These are phyloP conservation scores for Hebeloma cylindrosporum DNA, from an alignment of 768 basidiomycete genomes.

Conservation along the genomic window DNA sequence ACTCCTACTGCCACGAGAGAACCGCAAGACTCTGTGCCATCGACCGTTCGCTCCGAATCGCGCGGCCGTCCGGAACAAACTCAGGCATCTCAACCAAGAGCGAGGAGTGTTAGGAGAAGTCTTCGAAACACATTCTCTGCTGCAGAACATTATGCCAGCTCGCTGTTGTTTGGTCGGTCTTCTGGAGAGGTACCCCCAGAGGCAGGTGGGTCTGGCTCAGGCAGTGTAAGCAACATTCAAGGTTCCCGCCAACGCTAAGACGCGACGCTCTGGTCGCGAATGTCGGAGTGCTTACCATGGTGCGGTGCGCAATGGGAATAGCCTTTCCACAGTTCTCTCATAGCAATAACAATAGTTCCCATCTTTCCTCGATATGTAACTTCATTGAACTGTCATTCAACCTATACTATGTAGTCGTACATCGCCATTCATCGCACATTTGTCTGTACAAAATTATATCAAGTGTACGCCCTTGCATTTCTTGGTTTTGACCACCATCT, in stretches of 20 bases:
- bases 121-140: constrained; percentile 66
- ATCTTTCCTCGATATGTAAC: too few species aligned
- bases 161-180: constrained; percentile 62
- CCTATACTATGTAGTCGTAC: too few species aligned
- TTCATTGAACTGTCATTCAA: too few species aligned
- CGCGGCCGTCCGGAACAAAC: constrained; percentile 21
- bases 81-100: constrained; percentile 23
- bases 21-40: constrained; percentile 39
- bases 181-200: constrained; percentile 25
- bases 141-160: constrained; percentile 68
- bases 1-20: constrained; percentile 23
- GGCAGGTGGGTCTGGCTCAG: constrained; percentile 13
- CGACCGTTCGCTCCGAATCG: constrained; percentile 21
- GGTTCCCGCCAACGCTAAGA: constrained; percentile 3
- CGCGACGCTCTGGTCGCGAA: too few species aligned
- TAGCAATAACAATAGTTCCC: too few species aligned
- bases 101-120: constrained; percentile 62
- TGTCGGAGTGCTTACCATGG: too few species aligned
- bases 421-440: too few species aligned
- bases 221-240: constrained; percentile 1
- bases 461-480: too few species aligned
- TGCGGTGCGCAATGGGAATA: too few species aligned
- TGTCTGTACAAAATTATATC: too few species aligned
- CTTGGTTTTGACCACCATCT: too few species aligned
- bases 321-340: too few species aligned